Conservation (phyloP, 2,329 filamentous ascomycete species). For the Plectosphaerella sp. region DNA sequence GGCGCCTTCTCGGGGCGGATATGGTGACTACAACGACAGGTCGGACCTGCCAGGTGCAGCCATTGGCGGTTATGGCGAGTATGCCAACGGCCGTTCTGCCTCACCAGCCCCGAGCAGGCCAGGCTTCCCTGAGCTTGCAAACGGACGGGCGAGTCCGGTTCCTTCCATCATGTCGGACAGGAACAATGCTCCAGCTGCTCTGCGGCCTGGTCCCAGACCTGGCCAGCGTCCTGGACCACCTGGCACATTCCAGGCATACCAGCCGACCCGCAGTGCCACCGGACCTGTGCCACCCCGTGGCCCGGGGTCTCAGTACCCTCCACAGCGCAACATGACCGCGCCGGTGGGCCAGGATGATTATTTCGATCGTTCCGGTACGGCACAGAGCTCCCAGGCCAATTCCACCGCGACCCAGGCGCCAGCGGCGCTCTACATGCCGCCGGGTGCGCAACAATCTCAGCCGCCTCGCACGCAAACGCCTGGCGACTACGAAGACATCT, state of each 20-base stretch:
- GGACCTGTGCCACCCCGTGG: slow-evolving; percentile 27
- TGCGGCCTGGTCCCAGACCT: slow-evolving; percentile 13
- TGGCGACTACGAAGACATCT: background rate
- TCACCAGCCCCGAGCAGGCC: slow-evolving; percentile 4
- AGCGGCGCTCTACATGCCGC: slow-evolving; percentile 11
- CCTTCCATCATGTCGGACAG: slow-evolving; percentile 21
- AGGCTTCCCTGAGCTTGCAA: slow-evolving; percentile 1
- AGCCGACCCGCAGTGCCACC: slow-evolving; percentile 34
- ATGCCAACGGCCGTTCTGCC: background rate
- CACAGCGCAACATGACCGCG: slow-evolving; percentile 41
- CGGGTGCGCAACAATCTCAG: background rate
- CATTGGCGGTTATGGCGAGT: too few relatives aligned
- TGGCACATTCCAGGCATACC: slow-evolving; percentile 14
- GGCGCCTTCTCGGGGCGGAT: slow-evolving; percentile 4
- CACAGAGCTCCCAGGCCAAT: slow-evolving; percentile 14
- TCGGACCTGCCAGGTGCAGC: too few relatives aligned
- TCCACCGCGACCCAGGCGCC: slow-evolving; percentile 14
- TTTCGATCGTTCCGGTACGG: slow-evolving; percentile 19
- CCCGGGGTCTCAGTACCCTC: slow-evolving; percentile 28
- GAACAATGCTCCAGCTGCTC: slow-evolving; percentile 13
- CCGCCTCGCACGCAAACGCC: too few relatives aligned
- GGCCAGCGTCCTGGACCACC: background rate
- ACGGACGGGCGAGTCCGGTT: slow-evolving; percentile 23
- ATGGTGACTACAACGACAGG: slow-evolving; percentile 9
- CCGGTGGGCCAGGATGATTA: slow-evolving; percentile 28